Evolutionary conservation across 257 asterid genomes (phyloP), one percentile per base, ranked within the genome.

Genomic region (Nicotiana tabacum): DNA sequence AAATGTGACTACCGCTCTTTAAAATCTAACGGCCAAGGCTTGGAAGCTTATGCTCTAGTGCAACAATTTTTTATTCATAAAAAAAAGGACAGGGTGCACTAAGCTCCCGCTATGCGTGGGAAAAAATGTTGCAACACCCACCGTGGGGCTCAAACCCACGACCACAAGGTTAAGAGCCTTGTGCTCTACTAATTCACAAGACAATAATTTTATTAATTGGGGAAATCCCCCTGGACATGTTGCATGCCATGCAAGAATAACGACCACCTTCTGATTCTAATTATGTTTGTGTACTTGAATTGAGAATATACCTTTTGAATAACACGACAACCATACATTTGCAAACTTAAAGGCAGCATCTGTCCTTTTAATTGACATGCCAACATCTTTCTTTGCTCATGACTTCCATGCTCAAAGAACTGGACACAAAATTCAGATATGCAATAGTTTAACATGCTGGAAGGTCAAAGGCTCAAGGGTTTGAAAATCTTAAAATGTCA

Each of bases 261-360:
- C 64, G 24, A 74, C 24, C 56, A 48, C 43, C 27, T 48, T 51
- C 27, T 74, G 62, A 74, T 48, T 51, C 43, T 37, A 24, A 74
- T 74, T 27, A 48, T 27, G 53, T 48, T 7, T 13, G 13, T 74
- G 29, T 57, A 33, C 68, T 69, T 60, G 51, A 48, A 55, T 39
- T 64, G 51, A 21, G 70, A 80, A 86, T 89, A 55, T 83, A 95
- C 98, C 98, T 95, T 95, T 81, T 95, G 98, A 77, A 95, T 95
- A 83, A 93, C 98, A 61, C 98, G 98, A 68, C 98, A 95, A 15
- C 98, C 98, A 88, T 95, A 95, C 98, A 95, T 93, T 83, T 95
- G 98, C 85, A 95, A 83, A 87, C 98, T 93, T 81, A 95, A 85
- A 58, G 92, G 87, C 37, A 93, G 86, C 91, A 95, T 90, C 83